Evolutionary conservation across 2,329 filamentous ascomycete genomes (phyloP).

Genomic region (Diaporthe sp.): DNA sequence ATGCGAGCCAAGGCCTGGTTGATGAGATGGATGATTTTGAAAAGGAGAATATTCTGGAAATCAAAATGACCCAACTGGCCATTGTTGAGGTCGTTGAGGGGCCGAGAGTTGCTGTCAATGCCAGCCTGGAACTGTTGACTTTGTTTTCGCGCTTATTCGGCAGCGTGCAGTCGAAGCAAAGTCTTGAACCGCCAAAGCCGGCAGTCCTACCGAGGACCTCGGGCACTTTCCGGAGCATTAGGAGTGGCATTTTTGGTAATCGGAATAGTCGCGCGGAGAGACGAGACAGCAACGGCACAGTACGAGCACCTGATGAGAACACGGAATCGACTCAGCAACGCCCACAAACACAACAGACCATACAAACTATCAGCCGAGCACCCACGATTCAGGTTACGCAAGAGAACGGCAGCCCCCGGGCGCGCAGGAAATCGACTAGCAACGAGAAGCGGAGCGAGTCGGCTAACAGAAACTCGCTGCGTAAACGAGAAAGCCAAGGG

Average conservation of each 20-base stretch:
- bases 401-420: slow-evolving; percentile 64
- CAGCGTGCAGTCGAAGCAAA: slow-evolving; percentile 61
- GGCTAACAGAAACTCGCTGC: slow-evolving; percentile 65
- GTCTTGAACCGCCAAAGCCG: slow-evolving; percentile 56
- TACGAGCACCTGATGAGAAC: slow-evolving; percentile 51
- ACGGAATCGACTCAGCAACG: slow-evolving; percentile 48
- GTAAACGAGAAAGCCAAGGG: slow-evolving; percentile 65
- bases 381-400: slow-evolving; percentile 85
- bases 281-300: slow-evolving; percentile 50
- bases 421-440: slow-evolving; percentile 53
- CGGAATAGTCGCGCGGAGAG: slow-evolving; percentile 56
- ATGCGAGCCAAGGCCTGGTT: slow-evolving; percentile 66
- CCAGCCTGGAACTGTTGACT: slow-evolving; percentile 85
- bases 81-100: slow-evolving; percentile 88
- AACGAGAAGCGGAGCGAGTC: slow-evolving; percentile 62
- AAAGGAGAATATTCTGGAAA: slow-evolving; percentile 89
- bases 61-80: slow-evolving; percentile 94
- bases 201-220: slow-evolving; percentile 76
- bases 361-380: slow-evolving; percentile 55
- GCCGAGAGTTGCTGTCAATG: slow-evolving; percentile 87
- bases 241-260: slow-evolving; percentile 81
- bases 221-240: slow-evolving; percentile 78
- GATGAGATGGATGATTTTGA: slow-evolving; percentile 88
- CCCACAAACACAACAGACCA: slow-evolving; percentile 61
- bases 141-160: slow-evolving; percentile 88